Evolutionary conservation across 208 protist genomes (phyloP).

Genomic region (Trypanosoma melophagium): DNA sequence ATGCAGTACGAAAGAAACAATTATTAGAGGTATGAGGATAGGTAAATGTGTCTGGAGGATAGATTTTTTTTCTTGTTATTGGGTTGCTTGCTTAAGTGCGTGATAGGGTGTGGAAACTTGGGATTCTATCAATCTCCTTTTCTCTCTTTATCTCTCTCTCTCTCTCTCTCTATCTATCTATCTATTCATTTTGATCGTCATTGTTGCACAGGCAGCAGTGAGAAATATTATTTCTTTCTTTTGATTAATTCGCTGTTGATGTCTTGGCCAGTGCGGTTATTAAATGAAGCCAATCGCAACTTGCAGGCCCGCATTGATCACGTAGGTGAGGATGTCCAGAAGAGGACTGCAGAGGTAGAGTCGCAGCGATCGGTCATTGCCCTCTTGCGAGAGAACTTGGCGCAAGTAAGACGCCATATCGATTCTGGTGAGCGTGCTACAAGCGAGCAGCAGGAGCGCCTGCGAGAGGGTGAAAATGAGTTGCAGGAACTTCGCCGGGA

Average conservation of each 20-base stretch:
- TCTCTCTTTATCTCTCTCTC: background rate
- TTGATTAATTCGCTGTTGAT: conserved; percentile 25
- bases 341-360: conserved; percentile 32
- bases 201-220: background rate
- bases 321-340: conserved; percentile 26
- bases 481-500: conserved; percentile 25
- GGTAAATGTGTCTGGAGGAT: background rate
- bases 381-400: conserved; percentile 38
- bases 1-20: conserved; percentile 28
- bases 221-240: conserved; percentile 18
- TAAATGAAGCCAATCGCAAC: conserved; percentile 64
- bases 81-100: no score
- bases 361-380: conserved; percentile 37
- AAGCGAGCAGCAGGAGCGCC: conserved; percentile 15
- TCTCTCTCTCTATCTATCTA: background rate
- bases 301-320: conserved; percentile 30
- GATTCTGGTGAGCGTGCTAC: conserved; percentile 13
- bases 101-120: background rate
- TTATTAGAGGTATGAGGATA: conserved; percentile 4
- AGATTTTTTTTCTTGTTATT: background rate
- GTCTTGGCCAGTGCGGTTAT: conserved; percentile 61
- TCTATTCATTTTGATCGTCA: background rate
- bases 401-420: conserved; percentile 34
- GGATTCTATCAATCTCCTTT: background rate
- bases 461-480: conserved; percentile 33